Base-by-base conservation (phyloP, 768 basidiomycete species). In the Strobilomyces confusus region DNA sequence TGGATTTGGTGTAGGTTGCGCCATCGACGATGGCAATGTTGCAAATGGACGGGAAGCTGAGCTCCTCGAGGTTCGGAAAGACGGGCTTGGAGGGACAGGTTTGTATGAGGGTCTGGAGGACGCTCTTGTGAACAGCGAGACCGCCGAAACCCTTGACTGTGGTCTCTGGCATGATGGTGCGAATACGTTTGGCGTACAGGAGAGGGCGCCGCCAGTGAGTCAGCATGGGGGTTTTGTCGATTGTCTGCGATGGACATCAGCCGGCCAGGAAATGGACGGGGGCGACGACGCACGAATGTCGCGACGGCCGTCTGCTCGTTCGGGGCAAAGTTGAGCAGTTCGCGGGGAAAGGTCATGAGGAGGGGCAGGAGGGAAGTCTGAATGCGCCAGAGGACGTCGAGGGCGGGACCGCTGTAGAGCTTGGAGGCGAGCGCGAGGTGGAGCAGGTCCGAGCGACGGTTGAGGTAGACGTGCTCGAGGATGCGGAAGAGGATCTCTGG, bases 61-160 rank as follows among this genome's bases (percentile, higher is more conserved):
- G 63, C 38, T 64, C 63, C 55, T 65, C 60, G 2, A 65, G 60
- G 38, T 62, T 65, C 17, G 57, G 60, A 22, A 64, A 56, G 13
- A 63, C 19, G 13, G 63, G 59, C 25, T 52, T 52, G 44, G 55
- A 56, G 2, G 62, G 62, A 17, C 63, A 64, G 4, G 63, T 56
- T 12, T 65, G 50, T n/a, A 59, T 32, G 37, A 64, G 60, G 0
- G 55, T 56, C 36, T 56, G 54, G 12, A 62, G n/a, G 15, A 63
- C 51, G 29, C 19, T 59, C 23, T 62, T 51, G 11, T 62, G 60
- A 0, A 65, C 50, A 1, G 33, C 44, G 41, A 59, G 7, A 19
- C 56, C 58, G 23, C 55, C 60, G 34, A 62, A 62, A 2, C 41
- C 25, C 9, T 32, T 41, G 33, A 47, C 19, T 2, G 23, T 33